Evolutionary conservation across 306 rosid species (phyloP), one percentile per base, ranked within the genome.

Genomic region (Quillaja saponaria): DNA sequence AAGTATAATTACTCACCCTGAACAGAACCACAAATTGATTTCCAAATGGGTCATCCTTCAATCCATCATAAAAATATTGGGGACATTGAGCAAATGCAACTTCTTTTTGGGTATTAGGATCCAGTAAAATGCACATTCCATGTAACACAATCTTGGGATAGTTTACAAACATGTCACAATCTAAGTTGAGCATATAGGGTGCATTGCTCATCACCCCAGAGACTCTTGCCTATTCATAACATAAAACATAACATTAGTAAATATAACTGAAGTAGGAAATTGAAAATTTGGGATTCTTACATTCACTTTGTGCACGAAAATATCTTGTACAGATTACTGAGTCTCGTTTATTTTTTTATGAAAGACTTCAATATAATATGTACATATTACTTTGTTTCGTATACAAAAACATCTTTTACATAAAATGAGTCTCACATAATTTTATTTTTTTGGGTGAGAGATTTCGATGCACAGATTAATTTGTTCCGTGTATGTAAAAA

Each of bases 11-110:
- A 39, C 44, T 8, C 6, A 39, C 44, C 6, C 6, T 7, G 7
- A 39, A 39, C 15, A 6, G 7, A 16, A 15, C 6, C 0, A 47
- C 20, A 20, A 47, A 1, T 16, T n/a, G 52, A 14, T 47, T 47
- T 14, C 52, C 52, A 16, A 47, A 47, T 1, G 52, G 52, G 15
- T 47, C 52, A 5, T 47, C 52, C 8, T 47, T 14, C 1, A 47
- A 0, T 14, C 6, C 10, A 21, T 47, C 21, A 10, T 47, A 47
- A 6, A n/a, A 47, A 1, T 1, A 0, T 16, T 47, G 52, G 3
- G 52, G 52, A 8, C 1, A 47, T 8, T 47, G 52, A 47, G 5
- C 52, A 47, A 47, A 47, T n/a, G 52, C 52, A 55, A 71, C 9
- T 14, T 47, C 19, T 0, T 16, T 5, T 47, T 47, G 4, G 10